Base-by-base conservation (phyloP, 108 stramenopile species). In the Conticribra guillardii region DNA sequence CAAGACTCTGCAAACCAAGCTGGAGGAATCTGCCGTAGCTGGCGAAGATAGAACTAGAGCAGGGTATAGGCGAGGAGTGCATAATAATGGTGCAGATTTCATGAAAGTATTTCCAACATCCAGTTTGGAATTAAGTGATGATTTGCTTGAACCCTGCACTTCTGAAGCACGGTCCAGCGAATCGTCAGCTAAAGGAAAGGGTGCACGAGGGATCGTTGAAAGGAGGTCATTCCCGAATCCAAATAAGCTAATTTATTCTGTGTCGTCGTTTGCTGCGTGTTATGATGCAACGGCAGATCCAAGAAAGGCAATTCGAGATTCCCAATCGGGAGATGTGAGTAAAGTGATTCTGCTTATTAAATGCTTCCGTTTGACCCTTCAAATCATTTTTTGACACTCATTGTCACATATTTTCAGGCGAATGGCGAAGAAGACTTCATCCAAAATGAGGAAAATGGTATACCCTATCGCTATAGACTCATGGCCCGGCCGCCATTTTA, bases 201-300 rank as follows among this genome's bases (percentile, higher is more conserved):
- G n/a, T n/a, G n/a, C n/a, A n/a, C n/a, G n/a, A n/a, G n/a, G n/a
- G n/a, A n/a, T n/a, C n/a, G n/a, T n/a, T n/a, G n/a, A n/a, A n/a
- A n/a, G n/a, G n/a, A n/a, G n/a, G n/a, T n/a, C 61, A 22, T 33
- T 81, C 22, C 66, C 71, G 21, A 84, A 84, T 58, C 84, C 88
- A 51, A 92, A 92, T 82, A 92, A 89, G 64, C 31, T 88, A 11
- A 29, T 91, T 0, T 84, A 87, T 60, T 84, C 70, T 18, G 32
- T 21, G 19, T 55, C 67, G 14, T 29, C 82, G 15, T 83, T 82
- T 33, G 64, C 76, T 17, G 33, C 84, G 23, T 83, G 78, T 59
- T 91, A 87, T 68, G 80, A 91, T 37, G 84, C 76, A 8, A 76
- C 79, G 18, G 71, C 60, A 48, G 71, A 85, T 45, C 65, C 60